Percentiles rank a stretch among this genome's conserved stretches.
Evolutionary conservation across 1,284 basidiomycete species (phyloP).

Genomic region (Volvariella volvacea): DNA sequence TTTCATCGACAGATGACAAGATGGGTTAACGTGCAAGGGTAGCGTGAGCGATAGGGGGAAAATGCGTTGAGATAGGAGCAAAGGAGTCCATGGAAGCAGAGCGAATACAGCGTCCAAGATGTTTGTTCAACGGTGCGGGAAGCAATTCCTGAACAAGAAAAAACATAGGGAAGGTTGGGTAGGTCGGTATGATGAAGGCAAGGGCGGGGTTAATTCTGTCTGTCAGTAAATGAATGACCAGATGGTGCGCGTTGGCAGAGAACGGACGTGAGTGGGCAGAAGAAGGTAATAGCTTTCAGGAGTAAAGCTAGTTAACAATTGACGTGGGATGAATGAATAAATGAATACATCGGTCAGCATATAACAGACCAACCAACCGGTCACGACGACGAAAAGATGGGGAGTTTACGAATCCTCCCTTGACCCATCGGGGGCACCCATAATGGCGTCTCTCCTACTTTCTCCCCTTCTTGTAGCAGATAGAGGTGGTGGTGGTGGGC

Average conservation of each 20-base stretch:
- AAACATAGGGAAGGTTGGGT: background rate
- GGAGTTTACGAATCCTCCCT: constrained; percentile 1
- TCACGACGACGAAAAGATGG: background rate
- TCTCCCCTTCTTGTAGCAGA: constrained; percentile 2
- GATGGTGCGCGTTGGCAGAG: too few species aligned
- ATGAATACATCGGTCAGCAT: too few species aligned
- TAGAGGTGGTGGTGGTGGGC: too few species aligned
- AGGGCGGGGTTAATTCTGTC: too few species aligned
- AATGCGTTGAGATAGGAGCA: constrained; percentile 5
- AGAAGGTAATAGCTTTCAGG: too few species aligned
- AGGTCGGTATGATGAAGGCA: constrained; percentile 4
- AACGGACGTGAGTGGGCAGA: too few species aligned
- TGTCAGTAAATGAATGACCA: too few species aligned
- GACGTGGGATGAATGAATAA: too few species aligned
- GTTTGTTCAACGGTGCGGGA: constrained; percentile 5
- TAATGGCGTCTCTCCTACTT: constrained; percentile 1
- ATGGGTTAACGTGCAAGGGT: constrained; percentile 4
- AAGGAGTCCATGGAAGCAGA: constrained; percentile 1
- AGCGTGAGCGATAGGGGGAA: constrained; percentile 1
- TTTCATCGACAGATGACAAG: background rate
- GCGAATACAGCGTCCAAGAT: constrained; percentile 15
- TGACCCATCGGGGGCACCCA: constrained; percentile 1
- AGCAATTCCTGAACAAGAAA: constrained; percentile 1
- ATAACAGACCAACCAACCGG: too few species aligned
- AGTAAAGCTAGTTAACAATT: too few species aligned